Evolutionary conservation across 2,329 filamentous ascomycete genomes (phyloP), one percentile per base, ranked within the genome.

Genomic region (Cyphellophora europaea): DNA sequence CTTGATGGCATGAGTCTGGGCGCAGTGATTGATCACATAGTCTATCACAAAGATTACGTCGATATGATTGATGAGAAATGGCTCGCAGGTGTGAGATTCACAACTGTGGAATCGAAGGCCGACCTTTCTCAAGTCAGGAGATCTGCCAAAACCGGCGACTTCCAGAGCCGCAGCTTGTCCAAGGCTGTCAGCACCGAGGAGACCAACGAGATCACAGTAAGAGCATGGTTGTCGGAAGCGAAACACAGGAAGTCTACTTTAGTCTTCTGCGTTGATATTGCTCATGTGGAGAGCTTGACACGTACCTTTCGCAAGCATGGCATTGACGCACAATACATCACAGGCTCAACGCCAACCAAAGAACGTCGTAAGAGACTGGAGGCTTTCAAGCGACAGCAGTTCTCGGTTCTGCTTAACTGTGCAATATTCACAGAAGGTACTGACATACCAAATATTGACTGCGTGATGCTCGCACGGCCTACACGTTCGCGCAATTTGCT

Each of bases 391-490:
- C 69, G 65, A 2, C 73, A 78, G 5, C 73, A 87, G 28, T 96
- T 84, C 43, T 85, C 86, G 0, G 85, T 98, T 1, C 69, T 98
- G 11, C 63, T 98, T 33, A 98, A 98, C 55, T 96, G 91, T 53
- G 88, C 88, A 6, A 83, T 98, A 27, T 96, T 94, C 52, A 96
- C 89, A 0, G 91, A 98, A 62, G 91, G 91, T 2, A 98, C 91
- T 1, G 91, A 98, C 52, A 94, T 98, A 19, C 91, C 93, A 5
- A 95, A 93, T 54, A 84, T 98, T 46, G 91, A 98, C 62, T 96
- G 91, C 53, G 75, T 98, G 15, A 55, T 98, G 6, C 70, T 98
- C 6, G 87, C 82, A 3, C 70, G 91, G 15, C 91, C 91, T 0
- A 98, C 91, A 2, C 79, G 80, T 48, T 96, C 91, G 11, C 77